Evolutionary conservation across 2,329 filamentous ascomycete genomes (phyloP).

Genomic region (Phialophora macrospora): DNA sequence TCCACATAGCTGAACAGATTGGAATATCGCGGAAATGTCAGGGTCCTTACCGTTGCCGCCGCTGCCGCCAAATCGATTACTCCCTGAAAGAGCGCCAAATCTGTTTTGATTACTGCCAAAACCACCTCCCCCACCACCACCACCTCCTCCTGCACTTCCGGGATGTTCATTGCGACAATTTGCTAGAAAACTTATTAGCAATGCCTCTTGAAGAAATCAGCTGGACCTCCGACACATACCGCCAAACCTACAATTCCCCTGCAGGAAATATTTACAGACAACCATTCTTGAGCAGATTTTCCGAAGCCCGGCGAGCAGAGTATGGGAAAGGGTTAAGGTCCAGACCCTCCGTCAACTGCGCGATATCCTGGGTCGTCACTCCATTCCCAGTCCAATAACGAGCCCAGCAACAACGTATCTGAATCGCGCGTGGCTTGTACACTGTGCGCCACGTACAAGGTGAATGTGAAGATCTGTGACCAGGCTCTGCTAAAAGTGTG

Average conservation of each 20-base stretch:
- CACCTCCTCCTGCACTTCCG: conserved; percentile 41
- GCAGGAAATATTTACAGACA: conserved; percentile 68
- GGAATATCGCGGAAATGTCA: background rate
- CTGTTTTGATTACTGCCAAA: conserved; percentile 28
- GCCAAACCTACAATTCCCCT: conserved; percentile 69
- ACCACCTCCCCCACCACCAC: conserved; percentile 4
- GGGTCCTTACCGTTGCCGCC: conserved; percentile 27
- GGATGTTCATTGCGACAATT: conserved; percentile 66
- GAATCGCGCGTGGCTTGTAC: background rate
- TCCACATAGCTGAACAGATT: conserved; percentile 5
- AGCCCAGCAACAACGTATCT: background rate
- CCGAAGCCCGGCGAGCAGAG: background rate
- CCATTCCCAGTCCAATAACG: background rate
- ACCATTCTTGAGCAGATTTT: conserved; percentile 42
- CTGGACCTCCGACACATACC: conserved; percentile 49
- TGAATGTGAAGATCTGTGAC: background rate
- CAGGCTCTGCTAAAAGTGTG: background rate
- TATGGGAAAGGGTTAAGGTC: background rate
- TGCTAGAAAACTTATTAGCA: conserved; percentile 48
- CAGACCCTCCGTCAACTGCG: background rate
- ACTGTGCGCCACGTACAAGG: background rate
- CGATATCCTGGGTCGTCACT: background rate
- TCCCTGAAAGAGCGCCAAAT: conserved; percentile 36
- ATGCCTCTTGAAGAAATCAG: background rate
- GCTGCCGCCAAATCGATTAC: conserved; percentile 20